A percentile compares a stretch with the other conserved stretches of the same genome.
Conservation (phyloP, 1,139 yeast genomes). For the Kodamaea sp. region DNA sequence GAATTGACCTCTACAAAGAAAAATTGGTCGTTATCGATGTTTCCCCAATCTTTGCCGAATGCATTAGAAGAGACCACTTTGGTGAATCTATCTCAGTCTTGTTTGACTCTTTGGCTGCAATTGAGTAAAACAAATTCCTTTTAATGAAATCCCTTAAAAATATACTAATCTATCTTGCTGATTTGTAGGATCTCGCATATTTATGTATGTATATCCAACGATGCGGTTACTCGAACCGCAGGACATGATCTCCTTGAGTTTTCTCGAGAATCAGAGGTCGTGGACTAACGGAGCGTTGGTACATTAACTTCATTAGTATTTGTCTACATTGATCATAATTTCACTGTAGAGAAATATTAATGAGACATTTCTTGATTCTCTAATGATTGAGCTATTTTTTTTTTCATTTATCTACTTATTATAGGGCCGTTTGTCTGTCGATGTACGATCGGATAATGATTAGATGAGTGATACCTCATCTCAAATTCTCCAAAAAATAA, state of each 20-base stretch:
- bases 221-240: slow-evolving; percentile 60
- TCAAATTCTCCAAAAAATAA: too few relatives aligned
- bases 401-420: too few relatives aligned
- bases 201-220: slow-evolving; percentile 36
- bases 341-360: background rate
- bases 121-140: slow-evolving; percentile 32
- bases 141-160: too few relatives aligned
- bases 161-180: background rate
- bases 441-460: too few relatives aligned
- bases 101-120: slow-evolving; percentile 78
- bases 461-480: too few relatives aligned
- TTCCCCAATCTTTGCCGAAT: slow-evolving; percentile 93
- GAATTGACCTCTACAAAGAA: slow-evolving; percentile 55
- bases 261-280: slow-evolving; percentile 21
- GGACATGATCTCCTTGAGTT: slow-evolving; percentile 37
- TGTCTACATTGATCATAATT: background rate
- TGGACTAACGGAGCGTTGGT: slow-evolving; percentile 70
- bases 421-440: too few relatives aligned
- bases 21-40: slow-evolving; percentile 81
- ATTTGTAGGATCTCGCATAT: background rate
- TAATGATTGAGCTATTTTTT: too few relatives aligned
- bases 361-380: slow-evolving; percentile 1
- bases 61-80: slow-evolving; percentile 96
- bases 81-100: slow-evolving; percentile 93
- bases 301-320: slow-evolving; percentile 23